phyloP scores from a whole-genome alignment of 179 eudicot species.

The Silene coronaria region DNA sequence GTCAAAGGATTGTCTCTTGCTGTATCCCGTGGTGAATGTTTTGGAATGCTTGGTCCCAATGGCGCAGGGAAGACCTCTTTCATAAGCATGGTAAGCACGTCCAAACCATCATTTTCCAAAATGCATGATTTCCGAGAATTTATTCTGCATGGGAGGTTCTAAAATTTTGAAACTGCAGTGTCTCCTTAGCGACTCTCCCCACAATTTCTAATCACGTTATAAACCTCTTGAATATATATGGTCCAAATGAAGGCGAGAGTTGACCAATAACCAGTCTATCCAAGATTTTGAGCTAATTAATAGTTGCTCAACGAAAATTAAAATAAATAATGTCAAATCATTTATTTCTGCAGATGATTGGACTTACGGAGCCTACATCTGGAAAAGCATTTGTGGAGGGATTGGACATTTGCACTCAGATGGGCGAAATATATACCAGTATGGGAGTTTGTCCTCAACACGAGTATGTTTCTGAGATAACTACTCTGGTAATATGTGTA shows the following conservation, averaged over 20 bases:
- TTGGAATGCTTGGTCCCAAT: slow-evolving; percentile 98
- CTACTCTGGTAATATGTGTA: background rate
- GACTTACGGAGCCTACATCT: slow-evolving; percentile 74
- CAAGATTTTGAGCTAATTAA: background rate
- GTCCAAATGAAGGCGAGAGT: background rate
- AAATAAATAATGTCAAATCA: background rate
- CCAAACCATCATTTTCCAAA: background rate
- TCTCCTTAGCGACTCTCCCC: background rate
- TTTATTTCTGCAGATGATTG: slow-evolving; percentile 61
- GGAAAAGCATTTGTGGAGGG: slow-evolving; percentile 76
- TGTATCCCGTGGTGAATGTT: slow-evolving; percentile 73
- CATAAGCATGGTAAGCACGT: slow-evolving; percentile 72
- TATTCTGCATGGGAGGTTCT: background rate
- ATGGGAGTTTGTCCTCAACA: slow-evolving; percentile 99
- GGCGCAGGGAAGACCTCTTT: slow-evolving; percentile 97
- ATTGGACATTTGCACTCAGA: slow-evolving; percentile 50
- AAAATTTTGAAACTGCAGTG: background rate
- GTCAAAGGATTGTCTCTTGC: slow-evolving; percentile 75
- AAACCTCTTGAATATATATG: background rate
- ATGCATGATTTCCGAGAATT: background rate
- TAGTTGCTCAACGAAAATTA: background rate
- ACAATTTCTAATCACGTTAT: background rate
- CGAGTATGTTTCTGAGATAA: slow-evolving; percentile 48
- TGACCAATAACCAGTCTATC: background rate
- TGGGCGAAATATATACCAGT: slow-evolving; percentile 73